Evolutionary conservation across 495 filamentous ascomycete species (phyloP), one percentile per base, ranked within the genome.

Genomic region (Aspergillus steynii): DNA sequence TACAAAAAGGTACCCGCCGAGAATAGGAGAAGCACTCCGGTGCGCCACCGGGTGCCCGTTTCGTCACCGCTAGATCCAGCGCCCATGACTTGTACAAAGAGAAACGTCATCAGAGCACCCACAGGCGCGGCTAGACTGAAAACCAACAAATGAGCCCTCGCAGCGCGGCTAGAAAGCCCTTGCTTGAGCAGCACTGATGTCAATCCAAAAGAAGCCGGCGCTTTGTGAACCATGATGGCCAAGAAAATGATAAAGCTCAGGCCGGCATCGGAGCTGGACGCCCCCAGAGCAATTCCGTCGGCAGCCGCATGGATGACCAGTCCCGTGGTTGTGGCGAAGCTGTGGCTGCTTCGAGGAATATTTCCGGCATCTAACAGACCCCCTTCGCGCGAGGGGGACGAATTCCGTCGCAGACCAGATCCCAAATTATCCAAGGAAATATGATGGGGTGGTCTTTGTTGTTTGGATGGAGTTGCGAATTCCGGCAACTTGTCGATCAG

Each of bases 171-270:
- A 8, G 88, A 88, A 7, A 97, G 77, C 0, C 93, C 93, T 65
- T 96, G 91, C 72, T 93, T 93, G 31, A 99, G 75, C 49, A 99
- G 75, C 5, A 97, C 85, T 10, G 91, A 90, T 0, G 93, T 97
- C 25, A 99, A 78, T 2, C 95, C 96, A 73, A 99, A 99, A 0
- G 95, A 95, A 0, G 95, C 96, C 0, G 95, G 95, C 0, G 93
- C 94, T 74, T 99, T 99, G 68, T 99, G 95, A 2, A 98, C 83
- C 90, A 99, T 93, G 60, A 99, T 96, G 5, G 95, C 95, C 26
- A 97, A 68, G 68, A 99, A 99, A 50, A 99, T 91, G 64, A 99
- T 90, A 46, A 97, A 85, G 34, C 86, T 89, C 6, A 98, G 77
- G 15, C 87, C 89, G 47, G 84, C 84, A 62, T 89, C 85, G 20